Evolutionary conservation across 2,329 filamentous ascomycete species (phyloP).

Genomic region (Cladobotryum mycophilum): DNA sequence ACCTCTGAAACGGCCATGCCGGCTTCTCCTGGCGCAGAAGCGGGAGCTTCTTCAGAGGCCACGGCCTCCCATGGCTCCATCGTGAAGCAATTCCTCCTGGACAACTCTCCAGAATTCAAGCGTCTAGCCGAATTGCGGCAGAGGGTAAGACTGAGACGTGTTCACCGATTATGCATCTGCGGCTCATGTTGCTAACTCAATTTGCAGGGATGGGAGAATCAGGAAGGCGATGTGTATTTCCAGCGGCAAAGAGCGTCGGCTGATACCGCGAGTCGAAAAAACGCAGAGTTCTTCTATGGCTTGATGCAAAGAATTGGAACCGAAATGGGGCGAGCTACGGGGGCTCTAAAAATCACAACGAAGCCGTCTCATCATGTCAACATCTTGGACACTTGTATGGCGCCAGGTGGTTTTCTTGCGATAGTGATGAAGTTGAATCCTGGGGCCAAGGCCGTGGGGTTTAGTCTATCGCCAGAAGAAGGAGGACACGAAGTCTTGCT

Average conservation of each 20-base stretch:
- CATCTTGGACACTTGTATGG: slow-evolving; percentile 51
- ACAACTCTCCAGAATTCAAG: too few species aligned
- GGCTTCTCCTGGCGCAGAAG: too few species aligned
- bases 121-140: too few species aligned
- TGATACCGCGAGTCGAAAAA: not conserved
- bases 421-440: slow-evolving; percentile 32
- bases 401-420: slow-evolving; percentile 46
- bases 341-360: not conserved
- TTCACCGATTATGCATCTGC: too few species aligned
- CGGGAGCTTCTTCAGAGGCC: too few species aligned
- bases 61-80: too few species aligned
- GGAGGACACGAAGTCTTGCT: slow-evolving; percentile 38
- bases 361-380: not conserved
- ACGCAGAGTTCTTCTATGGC: not conserved
- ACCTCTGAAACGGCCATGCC: too few species aligned
- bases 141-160: too few species aligned
- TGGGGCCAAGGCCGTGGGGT: slow-evolving; percentile 23
- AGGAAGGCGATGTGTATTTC: not conserved
- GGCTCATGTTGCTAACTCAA: too few species aligned
- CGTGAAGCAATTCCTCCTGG: too few species aligned
- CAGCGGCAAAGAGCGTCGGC: not conserved
- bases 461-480: slow-evolving; percentile 33
- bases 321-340: not conserved
- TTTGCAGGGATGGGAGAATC: not conserved
- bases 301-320: not conserved